Percentiles rank a stretch among this genome's conserved stretches.
Evolutionary conservation across 179 eudicot genomes (phyloP).

Genomic region (Camellia oleifera): DNA sequence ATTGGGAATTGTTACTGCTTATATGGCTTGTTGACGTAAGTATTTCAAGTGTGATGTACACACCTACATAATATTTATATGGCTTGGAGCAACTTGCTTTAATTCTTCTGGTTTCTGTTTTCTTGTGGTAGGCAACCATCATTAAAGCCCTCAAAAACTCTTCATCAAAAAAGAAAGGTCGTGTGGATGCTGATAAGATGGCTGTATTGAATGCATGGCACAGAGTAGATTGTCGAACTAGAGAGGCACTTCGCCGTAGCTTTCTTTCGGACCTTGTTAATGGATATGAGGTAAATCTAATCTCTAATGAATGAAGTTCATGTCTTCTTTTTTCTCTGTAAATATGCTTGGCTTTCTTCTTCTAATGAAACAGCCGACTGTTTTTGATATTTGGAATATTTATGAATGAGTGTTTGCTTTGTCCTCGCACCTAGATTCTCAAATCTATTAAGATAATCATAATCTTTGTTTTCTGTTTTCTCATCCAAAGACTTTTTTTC

Average conservation of each 20-base stretch:
- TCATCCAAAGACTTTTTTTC: too few species aligned
- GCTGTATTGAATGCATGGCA: constrained; percentile 90
- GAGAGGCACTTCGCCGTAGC: constrained; percentile 93
- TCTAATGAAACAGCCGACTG: not conserved
- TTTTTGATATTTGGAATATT: not conserved
- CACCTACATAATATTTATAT: not conserved
- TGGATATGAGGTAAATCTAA: constrained; percentile 67
- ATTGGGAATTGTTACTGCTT: not conserved
- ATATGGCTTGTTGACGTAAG: not conserved
- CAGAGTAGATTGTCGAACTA: constrained; percentile 77
- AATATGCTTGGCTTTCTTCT: not conserved
- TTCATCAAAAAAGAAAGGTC: constrained; percentile 49
- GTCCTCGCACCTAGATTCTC: not conserved
- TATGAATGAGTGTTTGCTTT: not conserved
- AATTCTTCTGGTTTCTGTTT: not conserved
- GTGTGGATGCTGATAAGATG: constrained; percentile 61
- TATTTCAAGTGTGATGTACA: too few species aligned
- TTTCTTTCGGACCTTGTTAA: constrained; percentile 60
- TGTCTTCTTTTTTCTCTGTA: not conserved
- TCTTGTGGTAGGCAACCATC: constrained; percentile 52
- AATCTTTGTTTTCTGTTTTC: not conserved
- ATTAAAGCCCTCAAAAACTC: constrained; percentile 43
- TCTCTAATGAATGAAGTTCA: not conserved
- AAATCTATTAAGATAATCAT: too few species aligned
- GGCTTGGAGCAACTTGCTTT: not conserved